These are phyloP conservation scores for Wickerhamiella qilinensis DNA, from an alignment of 805 yeast species.

Conservation along the genomic window DNA sequence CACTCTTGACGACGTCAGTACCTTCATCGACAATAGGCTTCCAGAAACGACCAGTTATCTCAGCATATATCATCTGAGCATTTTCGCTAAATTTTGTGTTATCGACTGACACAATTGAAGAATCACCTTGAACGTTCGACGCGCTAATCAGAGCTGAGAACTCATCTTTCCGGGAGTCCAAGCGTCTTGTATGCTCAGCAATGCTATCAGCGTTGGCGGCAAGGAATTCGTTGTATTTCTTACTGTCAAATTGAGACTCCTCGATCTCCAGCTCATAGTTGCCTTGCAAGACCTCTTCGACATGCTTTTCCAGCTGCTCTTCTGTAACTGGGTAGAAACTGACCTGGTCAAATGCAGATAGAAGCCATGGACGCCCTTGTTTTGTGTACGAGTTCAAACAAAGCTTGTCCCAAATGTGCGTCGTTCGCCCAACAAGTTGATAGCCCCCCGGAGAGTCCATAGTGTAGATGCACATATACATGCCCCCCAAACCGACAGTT, in stretches of 20 bases:
- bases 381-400: conserved; percentile 28
- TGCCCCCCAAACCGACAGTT: conserved; percentile 95
- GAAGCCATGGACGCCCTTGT: conserved; percentile 69
- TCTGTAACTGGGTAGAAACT: conserved; percentile 88
- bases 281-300: conserved; percentile 69
- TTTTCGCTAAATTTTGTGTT: conserved; percentile 54
- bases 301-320: conserved; percentile 53
- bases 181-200: conserved; percentile 33
- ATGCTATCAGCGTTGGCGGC: conserved; percentile 58
- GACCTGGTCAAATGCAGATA: conserved; percentile 84
- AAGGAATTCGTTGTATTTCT: conserved; percentile 63
- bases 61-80: conserved; percentile 79
- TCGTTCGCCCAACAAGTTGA: conserved; percentile 89
- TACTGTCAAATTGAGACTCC: conserved; percentile 70
- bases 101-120: conserved; percentile 15
- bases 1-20: conserved; percentile 54
- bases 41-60: conserved; percentile 94
- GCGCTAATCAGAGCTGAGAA: conserved; percentile 62
- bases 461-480: conserved; percentile 96
- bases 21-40: conserved; percentile 72
- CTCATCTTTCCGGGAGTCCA: conserved; percentile 57
- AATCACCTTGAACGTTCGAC: conserved; percentile 21
- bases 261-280: conserved; percentile 57
- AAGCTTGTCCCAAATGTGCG: conserved; percentile 95
- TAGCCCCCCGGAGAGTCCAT: conserved; percentile 99